Evolutionary conservation across 805 yeast genomes (phyloP), one percentile per base, ranked within the genome.

Genomic region (Suhomyces sp.): DNA sequence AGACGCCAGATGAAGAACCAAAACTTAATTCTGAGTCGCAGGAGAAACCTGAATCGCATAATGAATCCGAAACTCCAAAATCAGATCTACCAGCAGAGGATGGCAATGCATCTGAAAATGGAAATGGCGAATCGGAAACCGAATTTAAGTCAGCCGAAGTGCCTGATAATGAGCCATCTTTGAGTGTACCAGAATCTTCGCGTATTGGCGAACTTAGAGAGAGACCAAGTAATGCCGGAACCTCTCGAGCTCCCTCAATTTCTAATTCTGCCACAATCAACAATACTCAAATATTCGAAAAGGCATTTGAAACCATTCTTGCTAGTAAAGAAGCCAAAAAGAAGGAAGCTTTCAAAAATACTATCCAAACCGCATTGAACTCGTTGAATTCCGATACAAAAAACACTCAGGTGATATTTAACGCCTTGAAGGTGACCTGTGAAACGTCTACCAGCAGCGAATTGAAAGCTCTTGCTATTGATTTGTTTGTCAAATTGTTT

Each of bases 401-500:
- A 17, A 73, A 76, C 22, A 77, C 80, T 33, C 72, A 69, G 25
- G 68, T 79, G n/a, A 77, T 93, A 10, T 89, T 91, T 64, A 93
- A 88, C 53, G 88, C 97, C 0, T 75, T 93, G 60, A 80, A 89
- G 61, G 67, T 84, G 9, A 82, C 89, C 3, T 89, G 96, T 65
- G 90, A 89, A 60, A 78, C 85, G 10, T 73, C 83, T 24, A 39
- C 50, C 12, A 82, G 80, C 53, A 75, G 77, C 33, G 89, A 83
- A 12, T 78, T 89, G 44, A 87, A 87, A 59, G 78, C 86, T 15
- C 76, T 80, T 44, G 90, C 97, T 0, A 76, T 93, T 57, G 97
- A 93, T 64, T 81, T 93, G 56, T 80, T 94, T 52, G 88, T 96
- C 49, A 94, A 92, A 66, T 77, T 91, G 17, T 89, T 92, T 67